These are phyloP conservation scores for Hypoxylon perforatum DNA, from an alignment of 495 filamentous ascomycete species.

Conservation along the genomic window DNA sequence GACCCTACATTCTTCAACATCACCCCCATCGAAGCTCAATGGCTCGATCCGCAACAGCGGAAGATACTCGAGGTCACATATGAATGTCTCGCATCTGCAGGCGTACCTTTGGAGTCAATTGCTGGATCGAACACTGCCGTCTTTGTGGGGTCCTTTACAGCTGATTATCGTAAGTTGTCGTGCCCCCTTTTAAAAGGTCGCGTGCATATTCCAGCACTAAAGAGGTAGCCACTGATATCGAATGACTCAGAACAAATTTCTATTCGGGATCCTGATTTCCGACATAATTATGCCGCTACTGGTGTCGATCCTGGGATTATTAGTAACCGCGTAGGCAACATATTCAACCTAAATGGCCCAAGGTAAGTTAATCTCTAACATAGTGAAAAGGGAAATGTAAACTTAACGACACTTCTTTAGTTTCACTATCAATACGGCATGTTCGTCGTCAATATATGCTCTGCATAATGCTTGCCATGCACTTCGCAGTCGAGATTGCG, in stretches of 20 bases:
- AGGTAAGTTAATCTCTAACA: not conserved
- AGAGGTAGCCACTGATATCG: not conserved
- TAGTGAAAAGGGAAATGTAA: not conserved
- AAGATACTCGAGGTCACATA: conserved; percentile 55
- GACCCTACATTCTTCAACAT: conserved; percentile 58
- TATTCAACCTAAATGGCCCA: conserved; percentile 46
- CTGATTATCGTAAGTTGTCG: conserved; percentile 57
- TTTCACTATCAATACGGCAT: conserved; percentile 65
- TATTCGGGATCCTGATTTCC: conserved; percentile 54
- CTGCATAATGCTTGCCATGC: conserved; percentile 16
- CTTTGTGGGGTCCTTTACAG: conserved; percentile 61
- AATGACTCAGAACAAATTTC: conserved; percentile 40
- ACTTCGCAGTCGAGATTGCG: conserved; percentile 9
- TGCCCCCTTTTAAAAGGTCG: not conserved
- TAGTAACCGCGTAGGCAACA: conserved; percentile 63
- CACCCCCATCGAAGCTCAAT: conserved; percentile 48
- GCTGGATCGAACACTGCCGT: conserved; percentile 62
- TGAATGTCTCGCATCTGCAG: conserved; percentile 57
- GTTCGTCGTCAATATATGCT: conserved; percentile 18
- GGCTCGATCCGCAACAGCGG: conserved; percentile 52
- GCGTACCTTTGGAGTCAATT: conserved; percentile 55
- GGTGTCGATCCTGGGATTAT: conserved; percentile 59
- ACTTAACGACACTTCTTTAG: conserved; percentile 36
- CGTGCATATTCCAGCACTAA: not conserved
- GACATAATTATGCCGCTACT: conserved; percentile 58